Evolutionary conservation across 108 stramenopile species (phyloP).

Genomic region (Aurantiochytrium sp.): DNA sequence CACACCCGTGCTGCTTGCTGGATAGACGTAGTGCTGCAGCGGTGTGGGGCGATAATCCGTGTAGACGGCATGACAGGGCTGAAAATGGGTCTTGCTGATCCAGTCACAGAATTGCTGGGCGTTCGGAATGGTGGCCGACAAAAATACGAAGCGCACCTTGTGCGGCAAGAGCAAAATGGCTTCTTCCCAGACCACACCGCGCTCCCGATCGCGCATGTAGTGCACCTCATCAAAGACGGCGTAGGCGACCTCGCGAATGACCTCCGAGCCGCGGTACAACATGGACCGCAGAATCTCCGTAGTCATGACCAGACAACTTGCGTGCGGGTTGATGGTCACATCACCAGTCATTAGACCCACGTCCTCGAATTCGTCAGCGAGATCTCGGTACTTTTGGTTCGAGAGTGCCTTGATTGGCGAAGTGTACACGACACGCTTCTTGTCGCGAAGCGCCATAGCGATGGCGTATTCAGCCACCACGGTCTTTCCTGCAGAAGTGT

Average conservation of each 20-base stretch:
- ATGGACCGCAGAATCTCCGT: constrained; percentile 95
- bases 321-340: constrained; percentile 91
- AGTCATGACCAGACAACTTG: constrained; percentile 93
- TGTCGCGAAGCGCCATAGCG: constrained; percentile 79
- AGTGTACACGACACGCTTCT: constrained; percentile 93
- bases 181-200: constrained; percentile 90
- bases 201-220: constrained; percentile 96
- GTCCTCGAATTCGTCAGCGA: constrained; percentile 81
- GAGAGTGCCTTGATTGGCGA: constrained; percentile 95
- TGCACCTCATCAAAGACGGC: constrained; percentile 96
- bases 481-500: constrained; percentile 87
- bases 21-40: constrained; percentile 94
- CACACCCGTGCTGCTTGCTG: constrained; percentile 81
- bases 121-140: constrained; percentile 97
- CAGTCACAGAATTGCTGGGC: constrained; percentile 72
- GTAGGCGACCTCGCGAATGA: constrained; percentile 96
- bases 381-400: constrained; percentile 98
- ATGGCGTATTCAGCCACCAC: constrained; percentile 82
- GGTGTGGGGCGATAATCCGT: constrained; percentile 98
- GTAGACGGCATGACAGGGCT: constrained; percentile 98
- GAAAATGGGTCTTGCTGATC: constrained; percentile 82
- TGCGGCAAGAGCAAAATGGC: constrained; percentile 87
- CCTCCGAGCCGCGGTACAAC: constrained; percentile 96
- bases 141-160: constrained; percentile 87
- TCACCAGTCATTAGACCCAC: constrained; percentile 98